Base-by-base conservation (phyloP, 352 stramenopile genomes). In the Phytophthora capsici region DNA sequence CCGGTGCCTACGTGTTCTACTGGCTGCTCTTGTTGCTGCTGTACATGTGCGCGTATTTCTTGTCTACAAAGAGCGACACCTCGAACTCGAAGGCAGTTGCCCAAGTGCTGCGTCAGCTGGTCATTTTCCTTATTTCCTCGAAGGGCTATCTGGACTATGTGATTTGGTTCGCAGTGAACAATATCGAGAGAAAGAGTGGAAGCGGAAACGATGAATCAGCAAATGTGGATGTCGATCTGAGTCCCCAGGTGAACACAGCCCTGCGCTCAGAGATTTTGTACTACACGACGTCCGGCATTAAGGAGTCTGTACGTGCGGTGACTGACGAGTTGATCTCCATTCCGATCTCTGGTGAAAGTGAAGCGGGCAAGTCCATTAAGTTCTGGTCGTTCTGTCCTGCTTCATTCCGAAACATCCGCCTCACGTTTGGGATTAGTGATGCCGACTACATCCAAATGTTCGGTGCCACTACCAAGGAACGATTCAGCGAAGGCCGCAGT, bases 31-130 rank as follows among this genome's bases (percentile, higher is more conserved):
- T 96, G 48, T 64, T 96, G 16, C 67, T 96, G 19, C 64, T 96
- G 59, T 96, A 94, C 82, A 96, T 96, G 88, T 94, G 80, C 61
- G 87, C 88, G n/a, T 96, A 94, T 66, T 96, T 96, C 63, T 73
- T 96, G 64, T 76, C 84, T 22, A 93, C 83, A 3, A 84, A 88
- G 54, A 89, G 79, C 54, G 63, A 89, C 17, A 73, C 69, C 9
- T 87, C 76, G 2, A 69, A 86, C 63, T 84, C 67, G n/a, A 73
- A 60, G 56, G 79, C 74, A 2, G 69, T 91, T 47, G 84, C 88
- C 4, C 80, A 96, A 58, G 85, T 94, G 20, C 57, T 96, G 17
- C 83, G 86, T 38, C 88, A 96, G 57, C 69, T 96, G 23, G 86
- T 96, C 7, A 80, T 80, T 3, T 96, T 96, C 57, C 63, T 95